Conservation (phyloP, 2,329 filamentous ascomycete genomes). For the Fusarium subtropicale region DNA sequence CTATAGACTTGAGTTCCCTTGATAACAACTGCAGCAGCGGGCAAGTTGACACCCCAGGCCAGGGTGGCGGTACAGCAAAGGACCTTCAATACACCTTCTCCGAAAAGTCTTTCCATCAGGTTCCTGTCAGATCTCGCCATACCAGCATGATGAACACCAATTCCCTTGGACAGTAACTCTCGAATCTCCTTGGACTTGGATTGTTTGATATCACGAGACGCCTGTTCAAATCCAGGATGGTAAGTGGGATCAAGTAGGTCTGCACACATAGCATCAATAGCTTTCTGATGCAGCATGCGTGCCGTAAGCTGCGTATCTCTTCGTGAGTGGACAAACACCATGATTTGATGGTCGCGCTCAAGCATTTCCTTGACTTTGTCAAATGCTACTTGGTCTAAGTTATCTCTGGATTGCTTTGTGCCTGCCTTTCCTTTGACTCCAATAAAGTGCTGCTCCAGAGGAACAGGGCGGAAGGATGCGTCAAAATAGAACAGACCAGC, state of each 20-base stretch:
- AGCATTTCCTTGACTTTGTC: slow-evolving; percentile 97
- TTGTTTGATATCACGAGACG: slow-evolving; percentile 84
- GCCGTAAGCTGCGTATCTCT: slow-evolving; percentile 94
- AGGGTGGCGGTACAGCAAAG: slow-evolving; percentile 98
- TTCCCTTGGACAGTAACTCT: slow-evolving; percentile 88
- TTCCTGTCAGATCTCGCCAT: slow-evolving; percentile 96
- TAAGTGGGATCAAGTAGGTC: slow-evolving; percentile 85
- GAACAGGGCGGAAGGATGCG: slow-evolving; percentile 92
- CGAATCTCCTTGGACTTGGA: slow-evolving; percentile 88
- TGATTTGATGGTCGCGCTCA: slow-evolving; percentile 90
- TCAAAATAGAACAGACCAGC: slow-evolving; percentile 98
- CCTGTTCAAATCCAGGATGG: slow-evolving; percentile 83
- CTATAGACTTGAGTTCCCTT: slow-evolving; percentile 98
- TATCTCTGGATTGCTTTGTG: slow-evolving; percentile 84
- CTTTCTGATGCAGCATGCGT: slow-evolving; percentile 86
- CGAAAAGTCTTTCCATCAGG: slow-evolving; percentile 92
- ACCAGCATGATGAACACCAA: slow-evolving; percentile 96
- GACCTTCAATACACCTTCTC: slow-evolving; percentile 92
- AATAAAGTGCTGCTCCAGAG: slow-evolving; percentile 96
- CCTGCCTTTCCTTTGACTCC: slow-evolving; percentile 93
- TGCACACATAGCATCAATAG: slow-evolving; percentile 79
- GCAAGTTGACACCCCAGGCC: slow-evolving; percentile 98
- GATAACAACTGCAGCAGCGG: slow-evolving; percentile 95
- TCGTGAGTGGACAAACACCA: slow-evolving; percentile 98
- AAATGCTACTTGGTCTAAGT: slow-evolving; percentile 87